Evolutionary conservation across 495 filamentous ascomycete genomes (phyloP).

Genomic region (Aspergillus funiculosus): DNA sequence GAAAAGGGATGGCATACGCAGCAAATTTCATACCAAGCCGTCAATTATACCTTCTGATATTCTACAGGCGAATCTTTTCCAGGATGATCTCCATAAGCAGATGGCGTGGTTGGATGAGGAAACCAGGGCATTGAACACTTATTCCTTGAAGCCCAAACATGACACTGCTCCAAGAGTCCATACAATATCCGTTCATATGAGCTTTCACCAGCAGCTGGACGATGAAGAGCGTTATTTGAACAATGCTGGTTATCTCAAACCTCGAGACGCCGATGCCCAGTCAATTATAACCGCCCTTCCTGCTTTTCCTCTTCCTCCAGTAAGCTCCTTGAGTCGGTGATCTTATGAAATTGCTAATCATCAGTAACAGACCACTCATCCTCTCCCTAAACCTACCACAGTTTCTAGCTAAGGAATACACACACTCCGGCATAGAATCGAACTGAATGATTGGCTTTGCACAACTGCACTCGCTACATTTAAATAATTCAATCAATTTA

Average conservation of each 20-base stretch:
- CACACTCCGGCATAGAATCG: no score
- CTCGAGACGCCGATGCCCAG: slow-evolving; percentile 16
- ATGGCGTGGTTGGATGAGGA: slow-evolving; percentile 33
- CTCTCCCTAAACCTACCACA: not conserved
- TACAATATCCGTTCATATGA: slow-evolving; percentile 30
- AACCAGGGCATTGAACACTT: slow-evolving; percentile 30
- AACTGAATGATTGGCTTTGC: no score
- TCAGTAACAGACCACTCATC: not conserved
- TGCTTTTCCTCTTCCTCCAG: slow-evolving; percentile 20
- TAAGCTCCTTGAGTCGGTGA: not conserved
- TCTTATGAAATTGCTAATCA: not conserved
- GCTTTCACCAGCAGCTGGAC: slow-evolving; percentile 10
- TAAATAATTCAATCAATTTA: no score
- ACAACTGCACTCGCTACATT: no score
- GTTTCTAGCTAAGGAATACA: no score
- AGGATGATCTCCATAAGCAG: slow-evolving; percentile 20
- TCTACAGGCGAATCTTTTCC: slow-evolving; percentile 10
- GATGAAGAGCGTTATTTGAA: slow-evolving; percentile 4
- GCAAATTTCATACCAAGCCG: slow-evolving; percentile 31
- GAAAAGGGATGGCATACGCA: slow-evolving; percentile 31
- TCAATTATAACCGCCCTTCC: slow-evolving; percentile 40
- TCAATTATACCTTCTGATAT: slow-evolving; percentile 14
- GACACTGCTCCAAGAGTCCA: slow-evolving; percentile 31
- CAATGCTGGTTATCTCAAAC: slow-evolving; percentile 3
- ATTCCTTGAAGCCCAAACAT: slow-evolving; percentile 31